Evolutionary conservation across 352 stramenopile genomes (phyloP), one percentile per base, ranked within the genome.

Genomic region (Phytophthora aleatoria): DNA sequence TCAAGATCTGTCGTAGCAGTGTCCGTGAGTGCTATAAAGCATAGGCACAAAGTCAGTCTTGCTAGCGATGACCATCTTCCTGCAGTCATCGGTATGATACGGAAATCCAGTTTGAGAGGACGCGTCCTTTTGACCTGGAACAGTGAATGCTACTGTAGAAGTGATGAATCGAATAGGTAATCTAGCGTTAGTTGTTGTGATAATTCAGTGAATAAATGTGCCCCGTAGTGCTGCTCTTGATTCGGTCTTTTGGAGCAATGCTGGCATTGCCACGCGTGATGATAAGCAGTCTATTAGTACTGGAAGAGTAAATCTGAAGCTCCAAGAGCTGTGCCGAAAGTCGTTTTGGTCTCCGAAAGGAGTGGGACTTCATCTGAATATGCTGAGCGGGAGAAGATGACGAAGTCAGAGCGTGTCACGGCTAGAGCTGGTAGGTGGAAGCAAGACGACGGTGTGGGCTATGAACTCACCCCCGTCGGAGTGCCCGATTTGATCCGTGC

Each of bases 391-490:
- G 27, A 59, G 35, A 12, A 67, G 28, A 33, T 55, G 42, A 60
- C 15, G 16, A 28, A 51, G 35, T 75, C 31, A 75, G 2, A 72
- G 20, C 43, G 62, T 65, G 44, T 63, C 57, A 58, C 57, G 47
- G 26, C 50, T 51, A 64, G 31, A 52, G n/a, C 15, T 67, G 33
- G 30, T 28, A 15, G 57, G 53, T 33, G 58, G 45, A 44, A 67
- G 15, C 53, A 73, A 65, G 48, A 63, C 38, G 44, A 65, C 43
- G 28, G 55, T 41, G 38, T 44, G 43, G 15, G 41, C 30, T 39
- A 53, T 55, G 12, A 67, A 72, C 76, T 68, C 62, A 87, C 81
- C 81, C 33, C 82, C 83, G 62, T 87, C 79, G 57, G 79, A 66
- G 12, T 61, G 67, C 20, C 73, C 81, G 35, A 90, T 89, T 39